Evolutionary conservation across 306 rosid genomes (phyloP).

Genomic region (Dicorynia guianensis): DNA sequence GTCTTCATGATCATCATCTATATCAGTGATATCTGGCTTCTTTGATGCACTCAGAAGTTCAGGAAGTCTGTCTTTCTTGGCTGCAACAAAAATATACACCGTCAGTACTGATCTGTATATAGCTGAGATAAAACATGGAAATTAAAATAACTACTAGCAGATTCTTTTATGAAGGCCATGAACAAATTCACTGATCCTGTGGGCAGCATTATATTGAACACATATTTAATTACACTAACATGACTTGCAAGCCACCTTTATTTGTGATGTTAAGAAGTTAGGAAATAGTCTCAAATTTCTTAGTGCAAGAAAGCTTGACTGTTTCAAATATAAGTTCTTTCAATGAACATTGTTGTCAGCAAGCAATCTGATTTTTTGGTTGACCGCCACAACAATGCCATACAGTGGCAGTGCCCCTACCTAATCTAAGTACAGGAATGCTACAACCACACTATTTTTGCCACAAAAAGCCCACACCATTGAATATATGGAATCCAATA

Average conservation of each 20-base stretch:
- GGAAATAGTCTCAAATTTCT: slow-evolving; percentile 10
- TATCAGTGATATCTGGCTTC: slow-evolving; percentile 53
- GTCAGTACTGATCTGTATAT: slow-evolving; percentile 8
- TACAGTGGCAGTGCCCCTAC: background rate
- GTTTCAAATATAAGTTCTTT: background rate
- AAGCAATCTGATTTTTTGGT: background rate
- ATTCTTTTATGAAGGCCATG: slow-evolving; percentile 15
- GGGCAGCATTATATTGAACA: background rate
- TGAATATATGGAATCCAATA: no score
- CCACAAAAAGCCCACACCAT: no score
- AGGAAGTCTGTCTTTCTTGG: slow-evolving; percentile 46
- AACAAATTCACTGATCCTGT: slow-evolving; percentile 28
- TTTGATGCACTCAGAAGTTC: slow-evolving; percentile 39
- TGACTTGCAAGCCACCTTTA: slow-evolving; percentile 8
- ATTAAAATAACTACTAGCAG: slow-evolving; percentile 2
- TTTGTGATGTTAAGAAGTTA: background rate
- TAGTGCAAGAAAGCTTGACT: background rate
- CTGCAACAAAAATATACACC: slow-evolving; percentile 38
- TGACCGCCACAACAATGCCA: background rate
- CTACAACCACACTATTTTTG: no score
- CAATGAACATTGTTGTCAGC: background rate
- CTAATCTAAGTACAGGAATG: no score
- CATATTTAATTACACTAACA: background rate
- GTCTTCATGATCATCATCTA: slow-evolving; percentile 76
- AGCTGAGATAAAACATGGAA: slow-evolving; percentile 8